Base-by-base conservation (phyloP, 805 yeast species). In the Suhomyces faveliae region DNA sequence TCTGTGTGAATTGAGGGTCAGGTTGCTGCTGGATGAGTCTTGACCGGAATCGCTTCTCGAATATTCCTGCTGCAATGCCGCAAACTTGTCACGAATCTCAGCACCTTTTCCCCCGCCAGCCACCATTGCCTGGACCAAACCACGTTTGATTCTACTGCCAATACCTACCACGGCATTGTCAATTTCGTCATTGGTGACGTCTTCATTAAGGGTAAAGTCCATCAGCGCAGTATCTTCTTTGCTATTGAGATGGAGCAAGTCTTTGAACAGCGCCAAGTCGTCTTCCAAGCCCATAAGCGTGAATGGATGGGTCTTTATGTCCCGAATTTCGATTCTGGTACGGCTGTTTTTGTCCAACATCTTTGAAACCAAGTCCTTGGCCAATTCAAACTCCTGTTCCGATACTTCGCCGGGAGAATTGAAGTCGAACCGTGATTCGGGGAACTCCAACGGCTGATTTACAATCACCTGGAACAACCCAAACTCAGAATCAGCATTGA, bases 381-480 rank as follows among this genome's bases (percentile, higher is more conserved):
- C 77, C 25, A 72, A 68, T 19, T 74, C 66, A 42, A 51, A 58
- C 62, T 81, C 87, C 24, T 67, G 65, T 29, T 70, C 70, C 1
- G 64, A 48, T 4, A 78, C 74, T n/a, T 56, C 58, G 12, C 57
- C 59, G 13, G 76, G 77, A 11, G 76, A 69, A 51, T 68, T 64
- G 53, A 73, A 71, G 3, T 67, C 52, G 10, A 53, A 49, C 12
- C 59, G 55, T 19, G 61, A 47, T 43, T 53, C 58, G 0, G 96
- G 96, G 52, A 85, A 81, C 43, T 66, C 68, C 23, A 88, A 63
- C 1, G 73, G 73, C 30, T 82, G 76, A 45, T 80, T 79, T 38
- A 83, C 87, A 54, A 94, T 94, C 10, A 83, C 89, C 48, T 85
- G 85, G 65, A 92, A 91, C 45, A 94, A 73, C 49, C 86, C 95